These are phyloP conservation scores for Debaryomyces sp. DNA, from an alignment of 1,139 yeast species.

Conservation along the genomic window DNA sequence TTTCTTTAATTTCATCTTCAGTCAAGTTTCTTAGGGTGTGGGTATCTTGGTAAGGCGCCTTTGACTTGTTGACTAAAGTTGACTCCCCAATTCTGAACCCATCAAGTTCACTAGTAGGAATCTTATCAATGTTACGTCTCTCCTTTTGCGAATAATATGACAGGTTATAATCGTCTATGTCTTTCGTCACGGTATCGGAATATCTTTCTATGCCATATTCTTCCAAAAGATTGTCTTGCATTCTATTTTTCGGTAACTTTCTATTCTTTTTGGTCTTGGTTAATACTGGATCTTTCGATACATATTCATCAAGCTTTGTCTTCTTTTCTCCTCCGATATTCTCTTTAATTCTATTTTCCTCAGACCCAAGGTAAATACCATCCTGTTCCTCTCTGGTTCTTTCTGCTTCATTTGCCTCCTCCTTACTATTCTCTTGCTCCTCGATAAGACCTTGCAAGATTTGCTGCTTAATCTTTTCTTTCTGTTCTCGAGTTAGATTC, in stretches of 20 bases:
- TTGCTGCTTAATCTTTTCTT: constrained; percentile 39
- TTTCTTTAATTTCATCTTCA: constrained; percentile 31
- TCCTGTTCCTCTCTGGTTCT: constrained; percentile 22
- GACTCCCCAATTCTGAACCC: constrained; percentile 42
- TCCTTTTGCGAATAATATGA: constrained; percentile 22
- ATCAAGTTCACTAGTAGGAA: constrained; percentile 31
- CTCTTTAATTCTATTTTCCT: constrained; percentile 12
- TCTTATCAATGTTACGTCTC: constrained; percentile 24
- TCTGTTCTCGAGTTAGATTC: constrained; percentile 38
- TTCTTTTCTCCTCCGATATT: constrained; percentile 12
- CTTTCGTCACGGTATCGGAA: constrained; percentile 25
- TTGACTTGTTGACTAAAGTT: constrained; percentile 12
- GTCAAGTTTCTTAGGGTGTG: constrained; percentile 21
- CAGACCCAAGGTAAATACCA: constrained; percentile 43
- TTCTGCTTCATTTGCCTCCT: constrained; percentile 13
- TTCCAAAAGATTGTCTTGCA: constrained; percentile 37
- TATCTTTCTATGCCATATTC: constrained; percentile 45
- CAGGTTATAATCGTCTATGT: constrained; percentile 33
- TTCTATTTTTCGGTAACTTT: constrained; percentile 32
- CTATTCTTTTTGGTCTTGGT: constrained; percentile 27
- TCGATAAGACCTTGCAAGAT: constrained; percentile 32
- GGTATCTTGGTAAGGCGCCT: constrained; percentile 4
- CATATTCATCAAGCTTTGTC: constrained; percentile 28
- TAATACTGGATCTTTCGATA: constrained; percentile 25
- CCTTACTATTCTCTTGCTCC: constrained; percentile 21